Base-by-base conservation (phyloP, 139 green algal species). In the Tetradesmus obliquus region DNA sequence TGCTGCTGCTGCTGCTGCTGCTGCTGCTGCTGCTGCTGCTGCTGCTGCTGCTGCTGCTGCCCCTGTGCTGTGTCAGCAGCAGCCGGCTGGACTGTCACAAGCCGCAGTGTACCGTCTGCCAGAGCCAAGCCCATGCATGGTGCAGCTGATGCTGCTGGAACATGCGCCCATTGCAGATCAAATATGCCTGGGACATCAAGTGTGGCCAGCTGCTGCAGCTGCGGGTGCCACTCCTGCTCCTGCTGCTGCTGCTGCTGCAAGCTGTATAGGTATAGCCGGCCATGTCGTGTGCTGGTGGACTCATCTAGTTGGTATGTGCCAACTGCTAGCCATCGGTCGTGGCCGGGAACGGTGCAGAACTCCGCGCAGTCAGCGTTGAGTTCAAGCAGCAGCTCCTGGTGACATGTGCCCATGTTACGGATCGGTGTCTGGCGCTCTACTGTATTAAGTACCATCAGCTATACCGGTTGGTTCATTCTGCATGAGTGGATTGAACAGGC, bases 271-370 rank as follows among this genome's bases (percentile, higher is more conserved):
- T 96, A 93, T 15, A 96, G 86, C 20, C 79, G 87, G 15, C 96
- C 96, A 9, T 93, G 57, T 3, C 96, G 93, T 58, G 54, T 8
- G 17, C 92, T 79, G 3, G 51, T 94, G 2, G 88, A 81, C 66
- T 97, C 96, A 51, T 97, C 81, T 10, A 98, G 91, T 80, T 98
- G 93, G 90, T 98, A 98, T 0, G 95, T 98, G 55, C 95, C 96
- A 0, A 94, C 93, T 20, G 96, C 96, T 4, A 98, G 92, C 54
- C 88, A 51, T 15, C 91, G 2, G 2, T 69, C 32, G 6, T 80
- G 55, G 2, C 81, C 84, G 1, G 79, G 51, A 4, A 45, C 12
- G 3, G 87, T 91, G 84, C 93, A 95, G 86, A 93, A 96, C 87
- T 96, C 93, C 0, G 92, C 88, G 69, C 87, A 89, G 66, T 96